These are phyloP conservation scores for Pouteria campechiana DNA, from an alignment of 179 eudicot species.

Conservation along the genomic window DNA sequence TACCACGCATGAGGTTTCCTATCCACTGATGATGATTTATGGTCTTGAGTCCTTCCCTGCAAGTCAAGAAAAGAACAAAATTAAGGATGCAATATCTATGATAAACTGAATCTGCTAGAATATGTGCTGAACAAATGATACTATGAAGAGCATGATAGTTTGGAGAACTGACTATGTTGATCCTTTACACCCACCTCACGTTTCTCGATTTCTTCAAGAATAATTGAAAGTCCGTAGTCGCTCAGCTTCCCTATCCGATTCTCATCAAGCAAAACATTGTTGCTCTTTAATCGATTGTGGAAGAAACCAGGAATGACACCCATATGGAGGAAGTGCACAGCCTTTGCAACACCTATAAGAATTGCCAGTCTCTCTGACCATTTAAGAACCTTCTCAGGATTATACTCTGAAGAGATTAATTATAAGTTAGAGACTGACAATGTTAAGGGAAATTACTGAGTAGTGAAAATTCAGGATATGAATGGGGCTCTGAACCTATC, in stretches of 20 bases:
- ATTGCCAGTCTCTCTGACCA: conserved; percentile 76
- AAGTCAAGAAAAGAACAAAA: conserved; percentile 9
- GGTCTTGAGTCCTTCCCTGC: conserved; percentile 32
- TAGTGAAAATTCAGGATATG: neutral
- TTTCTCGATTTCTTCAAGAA: conserved; percentile 42
- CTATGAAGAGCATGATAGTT: too few relatives aligned
- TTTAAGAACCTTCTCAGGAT: conserved; percentile 28
- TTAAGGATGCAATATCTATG: neutral
- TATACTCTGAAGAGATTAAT: conserved; percentile 23
- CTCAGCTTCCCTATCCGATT: conserved; percentile 66
- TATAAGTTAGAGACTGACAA: neutral
- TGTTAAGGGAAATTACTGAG: neutral
- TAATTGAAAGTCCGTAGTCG: conserved; percentile 73
- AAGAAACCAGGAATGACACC: conserved; percentile 84
- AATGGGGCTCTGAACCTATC: conserved; percentile 4
- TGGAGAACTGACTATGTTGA: too few relatives aligned
- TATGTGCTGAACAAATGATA: too few relatives aligned
- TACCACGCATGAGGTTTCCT: too few relatives aligned
- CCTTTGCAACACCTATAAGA: conserved; percentile 74
- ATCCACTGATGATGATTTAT: conserved; percentile 47
- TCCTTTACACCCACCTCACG: conserved; percentile 26
- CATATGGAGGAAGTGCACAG: conserved; percentile 87
- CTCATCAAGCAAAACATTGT: conserved; percentile 63
- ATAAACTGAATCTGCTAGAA: too few relatives aligned
- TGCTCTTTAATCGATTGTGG: conserved; percentile 55